Evolutionary conservation across 208 protist species (phyloP).

Genomic region (Leishmania mexicana): DNA sequence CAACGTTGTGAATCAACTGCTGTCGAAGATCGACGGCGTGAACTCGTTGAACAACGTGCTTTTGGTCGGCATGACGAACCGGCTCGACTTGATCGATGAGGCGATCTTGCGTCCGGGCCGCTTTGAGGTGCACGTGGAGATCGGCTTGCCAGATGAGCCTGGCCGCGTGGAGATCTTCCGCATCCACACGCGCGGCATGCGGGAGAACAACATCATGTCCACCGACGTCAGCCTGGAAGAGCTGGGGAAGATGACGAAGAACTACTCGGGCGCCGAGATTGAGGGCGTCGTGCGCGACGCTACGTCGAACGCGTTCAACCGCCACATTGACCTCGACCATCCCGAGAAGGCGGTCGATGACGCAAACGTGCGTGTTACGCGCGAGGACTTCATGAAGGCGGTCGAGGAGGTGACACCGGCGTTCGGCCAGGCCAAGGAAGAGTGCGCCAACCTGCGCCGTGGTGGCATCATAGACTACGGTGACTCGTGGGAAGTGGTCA

Average conservation of each 20-base stretch:
- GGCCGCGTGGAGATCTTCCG: conserved; percentile 98
- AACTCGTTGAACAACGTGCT: conserved; percentile 99
- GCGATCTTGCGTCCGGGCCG: conserved; percentile 99
- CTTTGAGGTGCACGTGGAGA: conserved; percentile 99
- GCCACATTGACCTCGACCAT: conserved; percentile 88
- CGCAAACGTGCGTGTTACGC: conserved; percentile 62
- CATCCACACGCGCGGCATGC: conserved; percentile 98
- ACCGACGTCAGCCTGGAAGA: conserved; percentile 93
- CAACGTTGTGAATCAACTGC: conserved; percentile 99
- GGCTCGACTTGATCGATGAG: conserved; percentile 99
- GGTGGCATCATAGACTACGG: conserved; percentile 97
- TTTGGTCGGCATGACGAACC: conserved; percentile 99
- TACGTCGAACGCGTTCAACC: conserved; percentile 90
- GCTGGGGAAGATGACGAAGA: conserved; percentile 96
- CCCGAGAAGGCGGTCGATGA: conserved; percentile 61
- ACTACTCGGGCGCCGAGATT: conserved; percentile 99
- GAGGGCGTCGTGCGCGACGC: conserved; percentile 91
- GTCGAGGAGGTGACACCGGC: conserved; percentile 95
- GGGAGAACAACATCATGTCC: conserved; percentile 88
- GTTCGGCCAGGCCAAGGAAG: conserved; percentile 96
- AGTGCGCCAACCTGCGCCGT: conserved; percentile 82
- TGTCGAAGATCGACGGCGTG: conserved; percentile 99
- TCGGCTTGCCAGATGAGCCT: conserved; percentile 97
- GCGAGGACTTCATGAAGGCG: conserved; percentile 74
- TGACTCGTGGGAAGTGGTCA: conserved; percentile 68